Evolutionary conservation across 2,329 filamentous ascomycete genomes (phyloP).

Genomic region (Colletotrichum camelliae): DNA sequence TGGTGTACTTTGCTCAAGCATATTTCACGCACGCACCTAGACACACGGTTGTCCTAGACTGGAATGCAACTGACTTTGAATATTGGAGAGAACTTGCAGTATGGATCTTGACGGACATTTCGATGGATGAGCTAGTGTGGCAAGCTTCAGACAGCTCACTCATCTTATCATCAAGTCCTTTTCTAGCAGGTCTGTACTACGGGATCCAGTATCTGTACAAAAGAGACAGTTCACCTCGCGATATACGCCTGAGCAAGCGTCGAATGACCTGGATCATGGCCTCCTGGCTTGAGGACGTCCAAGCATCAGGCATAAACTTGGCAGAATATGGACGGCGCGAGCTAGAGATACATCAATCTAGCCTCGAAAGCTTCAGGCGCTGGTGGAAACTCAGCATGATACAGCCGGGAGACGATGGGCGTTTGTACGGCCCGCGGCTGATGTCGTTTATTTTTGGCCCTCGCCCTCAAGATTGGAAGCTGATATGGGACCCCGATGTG

Average conservation of each 20-base stretch:
- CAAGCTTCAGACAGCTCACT: not conserved
- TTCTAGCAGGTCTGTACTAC: no score
- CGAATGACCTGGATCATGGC: accelerated
- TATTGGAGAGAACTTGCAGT: not conserved
- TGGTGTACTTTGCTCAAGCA: accelerated
- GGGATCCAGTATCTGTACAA: no score
- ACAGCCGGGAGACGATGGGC: accelerated
- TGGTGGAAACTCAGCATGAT: not conserved
- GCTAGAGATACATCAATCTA: not conserved
- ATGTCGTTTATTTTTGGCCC: not conserved
- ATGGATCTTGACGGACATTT: not conserved
- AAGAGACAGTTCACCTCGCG: not conserved
- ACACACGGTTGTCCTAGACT: no score
- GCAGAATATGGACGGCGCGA: not conserved
- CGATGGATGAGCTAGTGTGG: not conserved
- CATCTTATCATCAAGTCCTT: not conserved
- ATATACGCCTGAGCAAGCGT: not conserved
- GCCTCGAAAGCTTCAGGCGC: accelerated
- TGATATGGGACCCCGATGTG: not conserved
- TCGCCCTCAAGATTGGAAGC: not conserved
- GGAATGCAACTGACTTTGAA: not conserved
- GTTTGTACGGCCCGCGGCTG: not conserved
- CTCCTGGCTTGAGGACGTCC: not conserved
- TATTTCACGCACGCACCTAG: not conserved
- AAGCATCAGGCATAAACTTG: not conserved